Percentiles rank a stretch among this genome's conserved stretches.
These are phyloP conservation scores for Phytophthora melonis DNA, from an alignment of 352 stramenopile species.

Conservation along the genomic window DNA sequence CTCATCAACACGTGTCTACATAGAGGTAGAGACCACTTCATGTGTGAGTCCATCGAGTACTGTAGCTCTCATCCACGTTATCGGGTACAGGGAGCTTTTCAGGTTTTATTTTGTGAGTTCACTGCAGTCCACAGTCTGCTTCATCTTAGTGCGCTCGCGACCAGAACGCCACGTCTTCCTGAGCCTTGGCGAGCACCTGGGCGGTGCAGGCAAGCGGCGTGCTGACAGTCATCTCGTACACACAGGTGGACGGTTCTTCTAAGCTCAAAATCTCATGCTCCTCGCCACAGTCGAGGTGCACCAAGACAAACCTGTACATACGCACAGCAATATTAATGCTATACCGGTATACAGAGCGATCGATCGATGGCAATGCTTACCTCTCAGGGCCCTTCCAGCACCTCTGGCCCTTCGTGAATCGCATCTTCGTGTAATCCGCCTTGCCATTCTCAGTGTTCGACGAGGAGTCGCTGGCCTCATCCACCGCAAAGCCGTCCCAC, in stretches of 20 bases:
- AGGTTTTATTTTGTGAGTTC: too few relatives aligned
- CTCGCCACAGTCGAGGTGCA: constrained; percentile 83
- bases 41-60: too few relatives aligned
- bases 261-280: constrained; percentile 89
- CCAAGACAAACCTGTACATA: constrained; percentile 58
- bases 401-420: constrained; percentile 81
- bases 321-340: background rate
- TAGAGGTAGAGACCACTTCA: too few relatives aligned
- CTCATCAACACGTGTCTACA: too few relatives aligned
- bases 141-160: constrained; percentile 8
- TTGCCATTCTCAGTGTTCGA: background rate
- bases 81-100: too few relatives aligned
- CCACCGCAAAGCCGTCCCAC: constrained; percentile 66
- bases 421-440: constrained; percentile 66
- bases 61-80: too few relatives aligned
- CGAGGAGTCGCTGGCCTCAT: constrained; percentile 1
- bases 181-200: constrained; percentile 50
- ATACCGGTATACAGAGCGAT: background rate
- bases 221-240: constrained; percentile 90
- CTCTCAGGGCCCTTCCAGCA: constrained; percentile 94
- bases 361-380: constrained; percentile 21
- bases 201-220: constrained; percentile 71
- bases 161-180: constrained; percentile 68
- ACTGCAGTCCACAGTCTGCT: too few relatives aligned
- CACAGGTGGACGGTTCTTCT: constrained; percentile 93